A percentile compares a stretch with the other conserved stretches of the same genome.
These are phyloP conservation scores for Saprolegnia diclina DNA, from an alignment of 352 stramenopile genomes.

Conservation along the genomic window DNA sequence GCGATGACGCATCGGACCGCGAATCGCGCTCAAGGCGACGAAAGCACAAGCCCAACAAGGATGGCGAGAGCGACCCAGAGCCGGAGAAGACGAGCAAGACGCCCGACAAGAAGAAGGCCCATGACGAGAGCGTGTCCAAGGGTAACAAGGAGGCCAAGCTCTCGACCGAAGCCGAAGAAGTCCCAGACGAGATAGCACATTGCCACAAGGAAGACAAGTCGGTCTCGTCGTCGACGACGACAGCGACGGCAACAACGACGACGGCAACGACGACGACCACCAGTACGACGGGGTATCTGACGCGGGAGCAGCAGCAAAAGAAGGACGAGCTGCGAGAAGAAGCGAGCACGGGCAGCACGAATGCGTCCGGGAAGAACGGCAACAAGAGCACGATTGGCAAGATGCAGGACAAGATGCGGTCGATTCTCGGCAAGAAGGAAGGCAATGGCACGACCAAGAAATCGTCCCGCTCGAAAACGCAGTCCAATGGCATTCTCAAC, in stretches of 20 bases:
- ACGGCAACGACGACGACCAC: slow-evolving; percentile 36
- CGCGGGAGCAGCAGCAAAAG: slow-evolving; percentile 15
- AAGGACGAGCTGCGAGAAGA: slow-evolving; percentile 22
- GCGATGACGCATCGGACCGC: slow-evolving; percentile 29
- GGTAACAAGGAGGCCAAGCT: slow-evolving; percentile 25
- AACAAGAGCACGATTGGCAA: slow-evolving; percentile 41
- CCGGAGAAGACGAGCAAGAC: slow-evolving; percentile 27
- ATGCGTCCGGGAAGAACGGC: not conserved
- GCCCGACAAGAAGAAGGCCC: slow-evolving; percentile 31
- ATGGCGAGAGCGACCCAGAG: slow-evolving; percentile 13
- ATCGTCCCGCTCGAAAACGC: slow-evolving; percentile 49
- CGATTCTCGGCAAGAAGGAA: slow-evolving; percentile 47
- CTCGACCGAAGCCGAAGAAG: slow-evolving; percentile 28
- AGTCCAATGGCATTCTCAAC: slow-evolving; percentile 72
- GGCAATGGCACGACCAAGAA: slow-evolving; percentile 44
- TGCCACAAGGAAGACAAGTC: slow-evolving; percentile 56
- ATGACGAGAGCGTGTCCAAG: slow-evolving; percentile 21
- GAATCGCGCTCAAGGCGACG: slow-evolving; percentile 4
- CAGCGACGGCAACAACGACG: slow-evolving; percentile 42
- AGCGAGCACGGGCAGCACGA: slow-evolving; percentile 3
- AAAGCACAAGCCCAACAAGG: slow-evolving; percentile 18
- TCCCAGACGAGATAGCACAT: no score
- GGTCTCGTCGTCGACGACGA: slow-evolving; percentile 33
- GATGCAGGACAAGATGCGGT: slow-evolving; percentile 79
- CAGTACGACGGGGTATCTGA: not conserved